Base-by-base conservation (phyloP, 2,329 filamentous ascomycete species). In the Leptographium galeiforme region DNA sequence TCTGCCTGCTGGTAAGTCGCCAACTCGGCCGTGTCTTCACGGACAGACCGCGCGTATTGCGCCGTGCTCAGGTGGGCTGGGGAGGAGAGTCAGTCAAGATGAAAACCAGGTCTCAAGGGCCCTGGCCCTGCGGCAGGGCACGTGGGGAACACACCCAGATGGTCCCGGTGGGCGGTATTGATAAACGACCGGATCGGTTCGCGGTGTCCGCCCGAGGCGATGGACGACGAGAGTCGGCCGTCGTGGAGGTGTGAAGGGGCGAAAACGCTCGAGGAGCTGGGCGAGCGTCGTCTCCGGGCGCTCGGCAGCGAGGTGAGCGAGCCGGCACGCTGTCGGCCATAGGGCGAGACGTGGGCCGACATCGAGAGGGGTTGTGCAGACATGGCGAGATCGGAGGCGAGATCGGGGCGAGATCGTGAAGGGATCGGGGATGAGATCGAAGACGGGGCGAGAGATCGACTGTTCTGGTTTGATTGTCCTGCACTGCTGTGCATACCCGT, bases 21-120 rank as follows among this genome's bases (percentile, higher is more conserved):
- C 54, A 95, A 75, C 68, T 95, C 88, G 51, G 89, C 87, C 2
- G 89, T 94, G 64, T 93, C 85, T 68, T 93, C 84, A 58, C 89
- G 84, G 43, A 95, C 85, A 59, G 82, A 86, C 55, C 83, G 81
- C 38, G 87, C 85, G 66, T 87, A 87, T 61, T 87, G 80, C 18
- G 81, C 77, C 60, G 80, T 85, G 63, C 91, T 86, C 68, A 79
- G 64, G 18, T 76, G 74, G 41, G 70, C 75, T 79, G 43, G 30
- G 25, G 25, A 25, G 25, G 4, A 14, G 13, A 25, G n/a, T 8
- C 14, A 34, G 13, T 18, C 8, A 33, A 30, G 32, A 8, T 11
- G 30, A 36, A 16, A 14, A 49, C 13, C 7, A 14, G 4, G 12
- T 16, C n/a, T n/a, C n/a, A n/a, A n/a, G n/a, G n/a, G n/a, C n/a